Percentiles rank a stretch among this genome's conserved stretches.
Conservation (phyloP, 164 flowering plant species). For the Kalanchoe fedtschenkoi region DNA sequence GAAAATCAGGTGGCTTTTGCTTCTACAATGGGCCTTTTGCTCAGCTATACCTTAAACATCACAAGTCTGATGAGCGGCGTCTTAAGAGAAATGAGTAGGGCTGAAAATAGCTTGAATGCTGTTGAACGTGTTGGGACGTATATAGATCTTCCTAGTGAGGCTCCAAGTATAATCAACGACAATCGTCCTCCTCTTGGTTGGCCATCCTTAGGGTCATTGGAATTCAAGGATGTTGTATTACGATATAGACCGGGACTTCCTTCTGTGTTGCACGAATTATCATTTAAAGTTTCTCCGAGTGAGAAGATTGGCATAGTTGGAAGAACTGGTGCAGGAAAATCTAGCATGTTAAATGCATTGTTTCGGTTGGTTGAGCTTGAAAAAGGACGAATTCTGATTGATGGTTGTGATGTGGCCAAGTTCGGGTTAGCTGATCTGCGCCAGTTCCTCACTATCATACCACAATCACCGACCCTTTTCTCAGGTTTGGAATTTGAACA, state of each 20-base stretch:
- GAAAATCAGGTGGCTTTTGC: constrained; percentile 73
- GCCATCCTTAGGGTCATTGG: constrained; percentile 76
- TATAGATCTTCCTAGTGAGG: constrained; percentile 82
- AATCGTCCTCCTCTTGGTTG: constrained; percentile 86
- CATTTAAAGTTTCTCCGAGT: constrained; percentile 55
- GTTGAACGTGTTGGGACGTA: constrained; percentile 84
- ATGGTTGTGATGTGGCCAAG: constrained; percentile 61
- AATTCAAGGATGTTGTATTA: constrained; percentile 73
- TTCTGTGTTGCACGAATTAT: constrained; percentile 81
- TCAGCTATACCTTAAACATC: constrained; percentile 79
- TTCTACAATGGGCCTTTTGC: constrained; percentile 95
- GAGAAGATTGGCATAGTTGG: constrained; percentile 95
- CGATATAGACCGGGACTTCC: constrained; percentile 96
- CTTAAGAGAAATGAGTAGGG: constrained; percentile 77
- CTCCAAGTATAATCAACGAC: constrained; percentile 54
- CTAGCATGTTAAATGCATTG: constrained; percentile 94
- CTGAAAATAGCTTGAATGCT: constrained; percentile 86
- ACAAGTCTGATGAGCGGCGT: constrained; percentile 66
- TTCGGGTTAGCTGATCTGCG: constrained; percentile 75
- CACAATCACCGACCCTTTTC: constrained; percentile 92
- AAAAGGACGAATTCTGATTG: constrained; percentile 68
- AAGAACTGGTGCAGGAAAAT: constrained; percentile 96
- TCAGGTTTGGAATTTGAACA: constrained; percentile 46
- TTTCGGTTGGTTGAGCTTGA: constrained; percentile 87
- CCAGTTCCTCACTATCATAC: constrained; percentile 82